phyloP scores from a whole-genome alignment of 352 stramenopile species.

The Globisporangium irregulare region DNA sequence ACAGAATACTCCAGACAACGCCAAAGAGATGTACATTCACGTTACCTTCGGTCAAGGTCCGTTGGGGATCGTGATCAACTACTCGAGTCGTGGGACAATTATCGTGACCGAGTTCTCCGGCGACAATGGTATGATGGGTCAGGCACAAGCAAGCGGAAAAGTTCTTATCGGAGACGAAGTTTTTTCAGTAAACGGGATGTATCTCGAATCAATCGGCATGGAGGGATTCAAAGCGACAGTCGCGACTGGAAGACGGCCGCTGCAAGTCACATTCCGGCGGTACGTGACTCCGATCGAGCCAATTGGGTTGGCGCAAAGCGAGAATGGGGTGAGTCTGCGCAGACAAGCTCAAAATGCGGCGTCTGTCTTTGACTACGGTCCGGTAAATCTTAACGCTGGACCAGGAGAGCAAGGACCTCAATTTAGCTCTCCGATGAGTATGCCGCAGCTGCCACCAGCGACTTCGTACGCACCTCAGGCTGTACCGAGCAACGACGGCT shows the following conservation, averaged over 20 bases:
- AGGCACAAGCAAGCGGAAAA: constrained; percentile 70
- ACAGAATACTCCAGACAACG: constrained; percentile 2
- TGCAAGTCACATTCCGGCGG: constrained; percentile 72
- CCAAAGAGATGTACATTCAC: constrained; percentile 40
- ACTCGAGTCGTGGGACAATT: constrained; percentile 65
- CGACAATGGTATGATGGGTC: constrained; percentile 62
- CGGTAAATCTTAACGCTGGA: background rate
- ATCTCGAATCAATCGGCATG: constrained; percentile 69
- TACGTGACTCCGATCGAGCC: constrained; percentile 12
- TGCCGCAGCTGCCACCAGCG: constrained; percentile 15
- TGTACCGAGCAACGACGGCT: constrained; percentile 1
- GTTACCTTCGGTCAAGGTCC: constrained; percentile 71
- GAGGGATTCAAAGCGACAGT: constrained; percentile 78
- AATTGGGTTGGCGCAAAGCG: constrained; percentile 6
- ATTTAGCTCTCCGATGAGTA: constrained; percentile 3
- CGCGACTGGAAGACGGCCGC: constrained; percentile 49
- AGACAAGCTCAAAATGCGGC: constrained; percentile 12
- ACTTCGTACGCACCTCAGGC: constrained; percentile 22
- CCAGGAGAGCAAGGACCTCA: constrained; percentile 4
- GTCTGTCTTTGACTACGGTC: constrained; percentile 14
- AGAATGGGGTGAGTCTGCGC: constrained; percentile 11
- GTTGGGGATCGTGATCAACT: constrained; percentile 83
- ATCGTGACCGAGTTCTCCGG: constrained; percentile 81
- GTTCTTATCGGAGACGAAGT: constrained; percentile 74
- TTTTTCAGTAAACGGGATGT: constrained; percentile 69